Evolutionary conservation across 768 basidiomycete species (phyloP), one percentile per base, ranked within the genome.

Genomic region (Mycena venus): DNA sequence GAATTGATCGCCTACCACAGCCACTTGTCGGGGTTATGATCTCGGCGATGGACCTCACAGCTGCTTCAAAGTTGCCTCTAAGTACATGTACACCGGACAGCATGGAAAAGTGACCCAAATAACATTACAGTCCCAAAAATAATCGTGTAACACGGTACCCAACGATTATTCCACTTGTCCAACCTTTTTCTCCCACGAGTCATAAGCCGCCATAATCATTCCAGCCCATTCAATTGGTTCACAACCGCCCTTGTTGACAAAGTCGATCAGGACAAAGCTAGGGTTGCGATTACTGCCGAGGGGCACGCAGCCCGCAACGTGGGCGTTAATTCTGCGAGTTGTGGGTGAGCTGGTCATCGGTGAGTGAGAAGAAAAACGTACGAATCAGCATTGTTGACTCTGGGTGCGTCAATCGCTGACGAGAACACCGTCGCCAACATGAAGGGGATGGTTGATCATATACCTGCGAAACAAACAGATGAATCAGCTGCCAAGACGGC

Each of bases 181-280:
- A n/a, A n/a, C n/a, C n/a, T n/a, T n/a, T n/a, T n/a, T n/a, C n/a
- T n/a, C n/a, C n/a, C n/a, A n/a, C n/a, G n/a, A n/a, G n/a, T n/a
- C n/a, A n/a, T 29, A 9, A 8, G 21, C n/a, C n/a, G 23, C 64
- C 29, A 6, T 29, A 3, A 38, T 36, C 15, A 68, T 34, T 8
- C n/a, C n/a, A 79, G 80, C 62, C 86, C 87, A 70, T 89, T 88
- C 71, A 89, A 74, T 71, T 76, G 75, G 69, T 86, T 80, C 5
- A 85, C 87, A 0, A 85, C 84, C 34, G 8, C 88, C 88, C 25
- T 85, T 61, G 73, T 88, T 82, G 31, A 89, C 85, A 70, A 81
- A 89, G 76, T 89, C 88, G 69, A 89, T 80, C 68, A 90, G 81
- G 21, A 90, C 84, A 69, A 87, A 89, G 78, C 86, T 89, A 4